phyloP scores from a whole-genome alignment of 73 alveolate species.

The Tetrahymena borealis region DNA sequence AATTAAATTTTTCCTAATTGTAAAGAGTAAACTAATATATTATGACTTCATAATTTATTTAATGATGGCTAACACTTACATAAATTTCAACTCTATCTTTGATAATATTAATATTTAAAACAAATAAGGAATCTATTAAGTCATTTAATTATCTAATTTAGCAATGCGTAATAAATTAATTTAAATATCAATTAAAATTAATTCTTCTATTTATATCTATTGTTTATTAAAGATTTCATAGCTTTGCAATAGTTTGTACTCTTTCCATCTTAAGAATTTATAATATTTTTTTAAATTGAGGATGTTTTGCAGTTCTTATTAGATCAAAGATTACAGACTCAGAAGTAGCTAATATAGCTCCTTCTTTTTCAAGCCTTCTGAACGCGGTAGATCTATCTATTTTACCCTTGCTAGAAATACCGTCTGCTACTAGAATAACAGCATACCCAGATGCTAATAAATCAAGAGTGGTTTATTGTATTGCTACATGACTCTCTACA shows the following conservation, averaged over 20 bases:
- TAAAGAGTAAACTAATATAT: no score
- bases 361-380: not conserved
- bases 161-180: no score
- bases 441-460: not conserved
- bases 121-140: no score
- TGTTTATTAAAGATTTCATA: not conserved
- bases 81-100: no score
- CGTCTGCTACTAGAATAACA: not conserved
- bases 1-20: no score
- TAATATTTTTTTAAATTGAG: not conserved
- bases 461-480: not conserved
- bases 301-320: not conserved
- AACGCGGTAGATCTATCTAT: not conserved
- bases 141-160: no score
- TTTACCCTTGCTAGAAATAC: not conserved
- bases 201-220: not conserved
- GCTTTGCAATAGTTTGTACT: not conserved
- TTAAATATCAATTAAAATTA: no score
- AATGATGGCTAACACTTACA: no score
- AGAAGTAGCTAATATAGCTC: not conserved
- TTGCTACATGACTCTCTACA: not conserved
- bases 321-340: not conserved
- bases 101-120: no score
- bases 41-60: no score
- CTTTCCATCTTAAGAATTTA: not conserved